phyloP scores from a whole-genome alignment of 2,329 filamentous ascomycete species.

The Rhexocercosporidium sp. region DNA sequence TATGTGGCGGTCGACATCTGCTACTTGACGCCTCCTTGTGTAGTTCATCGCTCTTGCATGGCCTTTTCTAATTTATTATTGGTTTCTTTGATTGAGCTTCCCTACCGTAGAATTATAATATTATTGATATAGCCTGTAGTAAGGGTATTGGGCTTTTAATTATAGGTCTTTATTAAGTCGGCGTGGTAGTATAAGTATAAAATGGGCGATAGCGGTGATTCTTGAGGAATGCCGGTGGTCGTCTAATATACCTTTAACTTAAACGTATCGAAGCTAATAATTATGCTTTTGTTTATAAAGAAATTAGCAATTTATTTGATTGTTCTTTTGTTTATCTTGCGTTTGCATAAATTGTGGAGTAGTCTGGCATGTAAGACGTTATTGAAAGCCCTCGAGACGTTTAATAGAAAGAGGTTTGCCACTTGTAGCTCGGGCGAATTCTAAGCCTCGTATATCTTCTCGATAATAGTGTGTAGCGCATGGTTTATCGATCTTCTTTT shows the following conservation, averaged over 20 bases:
- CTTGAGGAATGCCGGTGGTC: slow-evolving; percentile 40
- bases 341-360: slow-evolving; percentile 35
- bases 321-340: slow-evolving; percentile 28
- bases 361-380: slow-evolving; percentile 37
- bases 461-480: slow-evolving; percentile 38
- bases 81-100: slow-evolving; percentile 30
- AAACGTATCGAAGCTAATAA: slow-evolving; percentile 30
- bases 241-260: slow-evolving; percentile 25
- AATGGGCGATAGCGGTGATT: slow-evolving; percentile 41
- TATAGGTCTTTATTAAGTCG: slow-evolving; percentile 37
- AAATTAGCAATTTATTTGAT: slow-evolving; percentile 35
- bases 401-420: slow-evolving; percentile 41
- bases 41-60: slow-evolving; percentile 35
- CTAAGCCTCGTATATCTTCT: slow-evolving; percentile 38
- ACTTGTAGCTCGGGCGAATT: slow-evolving; percentile 29
- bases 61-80: slow-evolving; percentile 28
- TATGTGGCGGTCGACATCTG: slow-evolving; percentile 13
- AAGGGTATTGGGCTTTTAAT: slow-evolving; percentile 21
- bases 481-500: slow-evolving; percentile 37
- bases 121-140: slow-evolving; percentile 39
- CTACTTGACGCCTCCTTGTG: slow-evolving; percentile 24
- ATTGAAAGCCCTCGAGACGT: slow-evolving; percentile 42
- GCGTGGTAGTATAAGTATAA: slow-evolving; percentile 44
- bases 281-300: slow-evolving; percentile 28
- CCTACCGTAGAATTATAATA: slow-evolving; percentile 32